A percentile compares a stretch with the other conserved stretches of the same genome.
These are phyloP conservation scores for Allantophomopsis lycopodina DNA, from an alignment of 2,329 filamentous ascomycete species.

Conservation along the genomic window DNA sequence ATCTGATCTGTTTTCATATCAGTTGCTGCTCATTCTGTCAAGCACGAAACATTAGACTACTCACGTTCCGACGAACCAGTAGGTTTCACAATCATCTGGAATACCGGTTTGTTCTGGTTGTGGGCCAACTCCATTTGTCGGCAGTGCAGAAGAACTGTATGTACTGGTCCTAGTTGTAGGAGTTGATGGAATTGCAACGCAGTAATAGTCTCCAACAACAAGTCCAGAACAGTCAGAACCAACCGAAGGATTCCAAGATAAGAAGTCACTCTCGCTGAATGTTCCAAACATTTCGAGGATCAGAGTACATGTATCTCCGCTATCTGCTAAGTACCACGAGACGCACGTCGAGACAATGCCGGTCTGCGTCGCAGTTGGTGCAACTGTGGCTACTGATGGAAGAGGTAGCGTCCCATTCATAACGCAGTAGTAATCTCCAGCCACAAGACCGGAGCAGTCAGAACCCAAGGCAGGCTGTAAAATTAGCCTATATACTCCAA, in stretches of 20 bases:
- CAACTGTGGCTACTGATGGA: conserved; percentile 1
- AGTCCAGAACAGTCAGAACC: conserved; percentile 1
- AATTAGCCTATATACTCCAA: background rate
- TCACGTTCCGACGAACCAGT: conserved; percentile 2
- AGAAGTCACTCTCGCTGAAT: background rate
- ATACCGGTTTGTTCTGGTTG: conserved; percentile 2
- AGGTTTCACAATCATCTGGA: background rate
- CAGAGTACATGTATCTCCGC: conserved; percentile 1
- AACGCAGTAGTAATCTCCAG: conserved; percentile 2
- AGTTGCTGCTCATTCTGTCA: background rate
- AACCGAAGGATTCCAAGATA: conserved; percentile 2
- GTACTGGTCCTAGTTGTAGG: conserved; percentile 1
- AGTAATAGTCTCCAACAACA: conserved; percentile 2
- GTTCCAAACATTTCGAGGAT: conserved; percentile 1
- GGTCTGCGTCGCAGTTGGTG: conserved; percentile 1
- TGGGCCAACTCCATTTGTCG: conserved; percentile 2
- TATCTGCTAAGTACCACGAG: conserved; percentile 1
- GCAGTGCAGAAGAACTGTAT: background rate
- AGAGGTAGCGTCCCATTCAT: conserved; percentile 1
- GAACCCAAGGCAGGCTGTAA: background rate
- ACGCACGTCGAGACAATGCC: conserved; percentile 1
- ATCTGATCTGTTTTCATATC: background rate
- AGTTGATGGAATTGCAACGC: conserved; percentile 2
- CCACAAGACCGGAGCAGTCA: background rate
- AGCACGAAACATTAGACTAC: background rate